phyloP scores from a whole-genome alignment of 1,284 basidiomycete genomes.

The Psilocybe mexicana region DNA sequence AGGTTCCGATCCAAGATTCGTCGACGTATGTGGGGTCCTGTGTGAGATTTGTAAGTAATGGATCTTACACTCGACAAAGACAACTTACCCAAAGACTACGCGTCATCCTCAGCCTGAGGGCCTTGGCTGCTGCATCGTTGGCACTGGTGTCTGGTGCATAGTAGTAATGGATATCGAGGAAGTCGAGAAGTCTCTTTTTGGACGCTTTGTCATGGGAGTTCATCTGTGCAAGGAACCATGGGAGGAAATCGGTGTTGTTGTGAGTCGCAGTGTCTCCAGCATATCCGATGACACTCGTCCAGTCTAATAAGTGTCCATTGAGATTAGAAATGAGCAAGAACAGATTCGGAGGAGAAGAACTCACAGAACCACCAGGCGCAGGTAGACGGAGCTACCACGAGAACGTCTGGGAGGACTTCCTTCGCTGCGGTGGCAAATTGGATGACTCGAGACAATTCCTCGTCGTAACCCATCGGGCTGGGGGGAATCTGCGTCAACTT shows the following conservation, averaged over 20 bases:
- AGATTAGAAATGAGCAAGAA: neutral
- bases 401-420: slow-evolving; percentile 40
- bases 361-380: slow-evolving; percentile 56
- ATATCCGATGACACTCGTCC: slow-evolving; percentile 47
- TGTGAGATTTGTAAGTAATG: neutral
- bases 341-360: slow-evolving; percentile 17
- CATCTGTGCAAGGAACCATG: slow-evolving; percentile 53
- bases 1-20: slow-evolving; percentile 47
- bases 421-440: slow-evolving; percentile 42
- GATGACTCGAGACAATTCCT: slow-evolving; percentile 46
- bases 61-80: neutral
- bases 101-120: slow-evolving; percentile 45
- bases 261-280: slow-evolving; percentile 44
- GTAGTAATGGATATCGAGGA: slow-evolving; percentile 54
- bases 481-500: slow-evolving; percentile 3
- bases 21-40: slow-evolving; percentile 47
- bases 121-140: slow-evolving; percentile 47
- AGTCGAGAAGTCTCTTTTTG: slow-evolving; percentile 48
- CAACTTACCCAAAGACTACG: slow-evolving; percentile 44
- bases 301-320: slow-evolving; percentile 31
- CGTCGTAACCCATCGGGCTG: slow-evolving; percentile 46
- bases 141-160: slow-evolving; percentile 47
- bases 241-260: slow-evolving; percentile 48
- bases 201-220: slow-evolving; percentile 31
- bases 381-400: slow-evolving; percentile 48